Base-by-base conservation (phyloP, 2,329 filamentous ascomycete species). In the Myrmaecium sp. region DNA sequence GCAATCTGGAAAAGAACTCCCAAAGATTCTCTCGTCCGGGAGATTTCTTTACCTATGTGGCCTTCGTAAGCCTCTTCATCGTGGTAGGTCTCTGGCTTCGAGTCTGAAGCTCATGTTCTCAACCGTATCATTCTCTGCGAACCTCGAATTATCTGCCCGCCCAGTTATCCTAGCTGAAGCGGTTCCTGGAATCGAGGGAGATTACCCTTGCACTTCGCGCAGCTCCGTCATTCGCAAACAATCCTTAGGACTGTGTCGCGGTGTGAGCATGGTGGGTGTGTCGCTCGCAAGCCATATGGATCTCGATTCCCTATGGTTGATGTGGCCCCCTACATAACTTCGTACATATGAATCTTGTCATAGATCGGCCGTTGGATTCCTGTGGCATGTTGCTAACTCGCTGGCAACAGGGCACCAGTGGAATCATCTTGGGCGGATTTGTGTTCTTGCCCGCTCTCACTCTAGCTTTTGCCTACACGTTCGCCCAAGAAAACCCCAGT, bases 381-480 rank as follows among this genome's bases (percentile, higher is more conserved):
- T n/a, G n/a, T n/a, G n/a, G n/a, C n/a, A n/a, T n/a, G 14, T 27
- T 19, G 8, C 17, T 25, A 14, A 15, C 20, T 16, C 23, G 16
- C 6, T 30, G 17, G 24, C 21, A 25, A 16, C 9, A 23, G 12
- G 21, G 28, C 30, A 11, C 21, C 17, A 24, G 18, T 28, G 18
- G 19, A 17, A 11, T 59, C 32, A 43, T 69, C 28, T 54, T 74
- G 15, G 57, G 60, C 27, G 54, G 57, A 23, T 47, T 51, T 30
- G 55, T 63, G 25, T 71, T 75, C 36, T 46, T 62, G 27, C 38
- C 35, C 41, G 77, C 77, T 8, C 63, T 98, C 28, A 73, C 78
- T 27, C 60, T 93, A 33, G 81, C 83, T 21, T 66, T 93, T 44
- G 62, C 68, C 26, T 94, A 94, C 49, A 93, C 83, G 5, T 79